These are phyloP conservation scores for Tetratostichococcus sp. DNA, from an alignment of 139 green algal genomes.

Conservation along the genomic window DNA sequence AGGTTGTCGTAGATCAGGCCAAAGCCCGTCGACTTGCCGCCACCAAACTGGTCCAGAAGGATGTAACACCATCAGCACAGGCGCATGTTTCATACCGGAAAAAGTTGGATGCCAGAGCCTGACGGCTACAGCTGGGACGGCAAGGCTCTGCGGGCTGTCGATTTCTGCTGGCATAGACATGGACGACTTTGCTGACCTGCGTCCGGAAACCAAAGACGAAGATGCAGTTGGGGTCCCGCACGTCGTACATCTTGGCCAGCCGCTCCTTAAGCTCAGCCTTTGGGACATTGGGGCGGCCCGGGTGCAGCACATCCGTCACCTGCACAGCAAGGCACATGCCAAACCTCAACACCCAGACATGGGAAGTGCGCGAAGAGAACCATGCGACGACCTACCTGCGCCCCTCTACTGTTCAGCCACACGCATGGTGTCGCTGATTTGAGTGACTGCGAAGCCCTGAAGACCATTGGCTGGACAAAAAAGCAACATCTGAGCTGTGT, in stretches of 20 bases:
- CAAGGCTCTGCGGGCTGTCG: too few relatives aligned
- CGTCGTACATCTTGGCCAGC: slow-evolving; percentile 93
- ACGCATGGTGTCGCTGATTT: too few relatives aligned
- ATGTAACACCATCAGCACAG: background rate
- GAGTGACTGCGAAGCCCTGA: too few relatives aligned
- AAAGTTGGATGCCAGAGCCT: too few relatives aligned
- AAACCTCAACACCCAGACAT: background rate
- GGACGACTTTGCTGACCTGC: slow-evolving; percentile 49
- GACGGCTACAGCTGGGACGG: background rate
- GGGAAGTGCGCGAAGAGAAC: too few relatives aligned
- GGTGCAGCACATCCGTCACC: slow-evolving; percentile 97
- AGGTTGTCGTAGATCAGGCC: slow-evolving; percentile 98
- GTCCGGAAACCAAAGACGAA: slow-evolving; percentile 97
- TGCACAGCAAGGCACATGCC: slow-evolving; percentile 33
- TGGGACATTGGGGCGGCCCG: slow-evolving; percentile 89
- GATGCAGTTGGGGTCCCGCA: slow-evolving; percentile 80
- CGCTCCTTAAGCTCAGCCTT: slow-evolving; percentile 98
- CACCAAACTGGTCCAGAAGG: slow-evolving; percentile 79
- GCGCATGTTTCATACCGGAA: too few relatives aligned
- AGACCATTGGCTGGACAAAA: too few relatives aligned
- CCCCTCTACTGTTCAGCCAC: too few relatives aligned
- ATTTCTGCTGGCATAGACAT: too few relatives aligned
- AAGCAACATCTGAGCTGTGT: too few relatives aligned
- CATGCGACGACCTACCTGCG: too few relatives aligned
- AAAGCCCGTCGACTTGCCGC: slow-evolving; percentile 98